Conservation (phyloP, 2,329 filamentous ascomycete species). For the Plenodomus lindquistii region DNA sequence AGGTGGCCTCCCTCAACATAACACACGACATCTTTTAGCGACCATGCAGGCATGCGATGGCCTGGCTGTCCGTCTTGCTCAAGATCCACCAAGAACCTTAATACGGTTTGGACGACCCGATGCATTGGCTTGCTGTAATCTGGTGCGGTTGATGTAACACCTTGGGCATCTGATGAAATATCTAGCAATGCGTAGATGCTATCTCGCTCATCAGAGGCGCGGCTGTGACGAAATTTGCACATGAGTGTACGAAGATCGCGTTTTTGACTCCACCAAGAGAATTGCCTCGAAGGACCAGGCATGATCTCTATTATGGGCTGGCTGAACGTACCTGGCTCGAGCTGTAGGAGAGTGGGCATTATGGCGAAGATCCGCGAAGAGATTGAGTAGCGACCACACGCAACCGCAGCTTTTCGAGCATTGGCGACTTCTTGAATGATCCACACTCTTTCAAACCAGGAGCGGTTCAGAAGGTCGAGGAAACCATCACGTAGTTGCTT, state of each 20-base stretch:
- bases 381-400: conserved; percentile 13
- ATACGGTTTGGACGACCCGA: too few relatives aligned
- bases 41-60: too few relatives aligned
- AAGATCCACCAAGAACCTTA: too few relatives aligned
- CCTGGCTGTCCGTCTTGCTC: too few relatives aligned
- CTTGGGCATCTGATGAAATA: conserved; percentile 18
- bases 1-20: too few relatives aligned
- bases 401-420: conserved; percentile 14
- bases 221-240: conserved; percentile 16
- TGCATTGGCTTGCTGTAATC: too few relatives aligned
- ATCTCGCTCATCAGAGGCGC: conserved; percentile 22
- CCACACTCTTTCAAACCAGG: conserved; percentile 27
- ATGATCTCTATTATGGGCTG: conserved; percentile 27
- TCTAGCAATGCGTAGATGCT: conserved; percentile 25
- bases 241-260: conserved; percentile 19
- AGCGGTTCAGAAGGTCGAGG: conserved; percentile 3
- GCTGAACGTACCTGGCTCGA: conserved; percentile 6
- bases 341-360: conserved; percentile 3
- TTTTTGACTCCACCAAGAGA: conserved; percentile 23
- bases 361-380: conserved; percentile 14
- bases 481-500: conserved; percentile 6
- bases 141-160: too few relatives aligned
- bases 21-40: too few relatives aligned
- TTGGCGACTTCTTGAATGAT: conserved; percentile 29
- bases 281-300: conserved; percentile 12